Evolutionary conservation across 2,329 filamentous ascomycete genomes (phyloP).

Genomic region (Penicillium nordicum): DNA sequence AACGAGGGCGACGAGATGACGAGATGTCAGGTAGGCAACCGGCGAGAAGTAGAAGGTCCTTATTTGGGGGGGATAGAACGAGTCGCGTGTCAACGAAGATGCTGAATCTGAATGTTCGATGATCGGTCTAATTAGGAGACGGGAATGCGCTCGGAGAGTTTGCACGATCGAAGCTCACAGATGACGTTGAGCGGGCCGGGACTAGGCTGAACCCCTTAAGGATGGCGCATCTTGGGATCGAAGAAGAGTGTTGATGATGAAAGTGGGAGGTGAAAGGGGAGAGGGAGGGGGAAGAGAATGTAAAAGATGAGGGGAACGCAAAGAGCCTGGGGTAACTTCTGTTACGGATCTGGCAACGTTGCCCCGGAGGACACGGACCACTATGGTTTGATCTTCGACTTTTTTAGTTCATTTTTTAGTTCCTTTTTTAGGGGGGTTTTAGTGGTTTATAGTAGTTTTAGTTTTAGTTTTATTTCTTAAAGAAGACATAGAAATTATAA

Average conservation of each 20-base stretch:
- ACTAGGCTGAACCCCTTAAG: slow-evolving; percentile 26
- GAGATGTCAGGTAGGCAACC: not conserved
- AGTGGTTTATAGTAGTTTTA: not conserved
- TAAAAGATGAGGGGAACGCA: slow-evolving; percentile 12
- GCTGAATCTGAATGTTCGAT: not conserved
- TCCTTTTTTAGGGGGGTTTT: not conserved
- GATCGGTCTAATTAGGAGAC: not conserved
- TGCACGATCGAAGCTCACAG: slow-evolving; percentile 16
- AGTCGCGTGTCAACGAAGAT: not conserved
- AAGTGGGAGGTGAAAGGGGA: slow-evolving; percentile 9
- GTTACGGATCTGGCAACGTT: slow-evolving; percentile 26
- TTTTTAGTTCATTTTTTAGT: not conserved
- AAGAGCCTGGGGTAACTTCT: slow-evolving; percentile 13
- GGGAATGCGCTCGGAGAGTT: slow-evolving; percentile 17
- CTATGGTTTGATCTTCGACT: slow-evolving; percentile 2
- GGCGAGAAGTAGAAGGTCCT: not conserved
- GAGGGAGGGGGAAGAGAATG: slow-evolving; percentile 4
- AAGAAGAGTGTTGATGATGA: slow-evolving; percentile 9
- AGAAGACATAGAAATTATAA: not conserved
- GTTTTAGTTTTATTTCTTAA: not conserved
- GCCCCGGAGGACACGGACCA: slow-evolving; percentile 27
- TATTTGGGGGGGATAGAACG: not conserved
- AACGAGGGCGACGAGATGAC: not conserved
- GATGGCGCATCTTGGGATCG: slow-evolving; percentile 19
- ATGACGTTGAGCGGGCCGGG: slow-evolving; percentile 30